phyloP scores from a whole-genome alignment of 2,329 filamentous ascomycete species.

The Lojkania enalia region DNA sequence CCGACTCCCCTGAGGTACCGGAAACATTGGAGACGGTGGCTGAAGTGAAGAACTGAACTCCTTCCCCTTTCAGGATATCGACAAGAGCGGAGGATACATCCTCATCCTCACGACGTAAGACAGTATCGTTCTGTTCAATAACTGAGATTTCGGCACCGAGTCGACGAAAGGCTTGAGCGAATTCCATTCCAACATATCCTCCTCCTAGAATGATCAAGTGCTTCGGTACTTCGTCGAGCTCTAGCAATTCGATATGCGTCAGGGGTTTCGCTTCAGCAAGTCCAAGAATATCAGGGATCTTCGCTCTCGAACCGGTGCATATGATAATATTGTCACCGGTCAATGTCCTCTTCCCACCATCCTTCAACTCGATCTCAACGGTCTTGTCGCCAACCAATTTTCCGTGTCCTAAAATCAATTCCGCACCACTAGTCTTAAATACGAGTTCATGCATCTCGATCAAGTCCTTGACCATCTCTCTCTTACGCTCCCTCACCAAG shows the following conservation, averaged over 20 bases:
- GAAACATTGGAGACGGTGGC: slow-evolving; percentile 5
- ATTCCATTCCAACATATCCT: slow-evolving; percentile 19
- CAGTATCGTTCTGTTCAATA: slow-evolving; percentile 10
- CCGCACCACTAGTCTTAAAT: slow-evolving; percentile 11
- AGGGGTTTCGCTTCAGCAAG: slow-evolving; percentile 15
- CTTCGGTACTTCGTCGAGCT: slow-evolving; percentile 10
- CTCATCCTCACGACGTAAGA: slow-evolving; percentile 18
- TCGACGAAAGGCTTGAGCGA: slow-evolving; percentile 16
- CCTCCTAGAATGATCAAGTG: slow-evolving; percentile 20
- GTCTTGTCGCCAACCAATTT: slow-evolving; percentile 7
- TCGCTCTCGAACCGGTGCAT: slow-evolving; percentile 18
- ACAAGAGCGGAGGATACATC: slow-evolving; percentile 13
- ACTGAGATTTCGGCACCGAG: slow-evolving; percentile 17
- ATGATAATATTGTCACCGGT: slow-evolving; percentile 20
- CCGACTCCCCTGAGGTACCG: slow-evolving; percentile 9
- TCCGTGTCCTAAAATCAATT: slow-evolving; percentile 14
- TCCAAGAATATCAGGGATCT: slow-evolving; percentile 14
- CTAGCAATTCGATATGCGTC: slow-evolving; percentile 18
- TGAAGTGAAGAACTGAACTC: slow-evolving; percentile 9
- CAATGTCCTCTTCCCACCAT: slow-evolving; percentile 15
- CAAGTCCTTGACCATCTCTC: slow-evolving; percentile 16
- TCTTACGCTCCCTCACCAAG: slow-evolving; percentile 11
- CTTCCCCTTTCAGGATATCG: slow-evolving; percentile 12
- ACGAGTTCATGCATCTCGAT: slow-evolving; percentile 15
- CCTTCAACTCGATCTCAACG: slow-evolving; percentile 10